Conservation (phyloP, 306 rosid species). For the Senna tora region DNA sequence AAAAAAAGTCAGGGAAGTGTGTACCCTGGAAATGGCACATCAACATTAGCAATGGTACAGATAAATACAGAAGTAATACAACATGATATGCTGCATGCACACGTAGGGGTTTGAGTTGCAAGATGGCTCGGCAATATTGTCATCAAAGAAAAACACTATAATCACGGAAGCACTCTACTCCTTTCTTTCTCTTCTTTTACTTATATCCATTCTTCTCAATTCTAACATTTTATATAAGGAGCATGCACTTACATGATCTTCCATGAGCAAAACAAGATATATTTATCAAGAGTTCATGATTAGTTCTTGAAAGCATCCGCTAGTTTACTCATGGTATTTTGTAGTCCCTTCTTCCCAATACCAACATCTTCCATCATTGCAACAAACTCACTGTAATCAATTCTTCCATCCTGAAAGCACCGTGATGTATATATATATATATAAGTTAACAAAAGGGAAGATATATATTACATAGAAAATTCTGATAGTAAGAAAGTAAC, state of each 20-base stretch:
- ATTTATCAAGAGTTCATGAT: slow-evolving; percentile 6
- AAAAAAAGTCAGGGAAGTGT: neutral
- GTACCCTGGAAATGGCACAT: neutral
- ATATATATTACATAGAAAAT: neutral
- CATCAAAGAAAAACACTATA: neutral
- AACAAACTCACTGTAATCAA: slow-evolving; percentile 67
- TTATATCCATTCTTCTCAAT: neutral
- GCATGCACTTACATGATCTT: neutral
- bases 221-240: neutral
- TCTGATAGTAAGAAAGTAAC: neutral
- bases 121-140: neutral
- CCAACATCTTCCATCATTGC: slow-evolving; percentile 76
- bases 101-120: neutral
- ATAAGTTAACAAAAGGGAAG: neutral
- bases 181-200: neutral
- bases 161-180: neutral
- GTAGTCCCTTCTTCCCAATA: slow-evolving; percentile 46
- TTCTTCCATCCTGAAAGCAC: slow-evolving; percentile 61
- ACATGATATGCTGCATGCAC: neutral
- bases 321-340: slow-evolving; percentile 40
- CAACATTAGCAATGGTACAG: neutral
- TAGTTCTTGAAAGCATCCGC: slow-evolving; percentile 34
- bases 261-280: neutral
- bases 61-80: slow-evolving; percentile 3
- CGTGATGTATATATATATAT: no score